Evolutionary conservation across 768 basidiomycete species (phyloP).

Genomic region (Trametes maxima): DNA sequence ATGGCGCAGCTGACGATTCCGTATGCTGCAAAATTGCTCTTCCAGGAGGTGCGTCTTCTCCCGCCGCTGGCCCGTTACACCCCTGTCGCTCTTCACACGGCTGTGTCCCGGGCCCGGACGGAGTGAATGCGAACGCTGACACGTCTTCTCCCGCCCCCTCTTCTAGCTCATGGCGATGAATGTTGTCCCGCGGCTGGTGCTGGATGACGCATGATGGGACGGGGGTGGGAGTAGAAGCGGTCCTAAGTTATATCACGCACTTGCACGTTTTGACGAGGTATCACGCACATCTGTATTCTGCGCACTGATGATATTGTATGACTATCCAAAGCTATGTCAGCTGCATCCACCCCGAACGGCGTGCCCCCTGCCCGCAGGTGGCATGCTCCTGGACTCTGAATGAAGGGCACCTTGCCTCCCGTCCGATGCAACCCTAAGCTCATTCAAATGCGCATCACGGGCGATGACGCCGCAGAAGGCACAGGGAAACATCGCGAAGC

Average conservation of each 20-base stretch:
- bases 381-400: not conserved
- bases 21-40: constrained; percentile 91
- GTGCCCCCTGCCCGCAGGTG: not conserved
- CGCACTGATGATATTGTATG: constrained; percentile 14
- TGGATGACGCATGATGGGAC: constrained; percentile 28
- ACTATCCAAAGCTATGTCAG: constrained; percentile 6
- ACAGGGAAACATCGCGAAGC: constrained; percentile 8
- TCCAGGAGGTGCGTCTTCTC: constrained; percentile 71
- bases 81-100: not conserved
- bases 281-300: constrained; percentile 11
- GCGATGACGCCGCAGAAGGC: constrained; percentile 4
- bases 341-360: not conserved
- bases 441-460: constrained; percentile 5
- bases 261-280: constrained; percentile 17
- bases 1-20: constrained; percentile 96
- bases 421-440: too few relatives aligned
- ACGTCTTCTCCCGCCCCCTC: not conserved
- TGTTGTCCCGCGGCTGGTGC: constrained; percentile 29
- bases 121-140: constrained; percentile 3
- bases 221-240: not conserved
- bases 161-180: constrained; percentile 31
- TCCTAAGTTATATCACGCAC: constrained; percentile 15
- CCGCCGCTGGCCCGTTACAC: not conserved
- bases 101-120: not conserved
- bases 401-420: too few relatives aligned